A percentile compares a stretch with the other conserved stretches of the same genome.
phyloP scores from a whole-genome alignment of 352 stramenopile species.

The Stramenopiles sp. region DNA sequence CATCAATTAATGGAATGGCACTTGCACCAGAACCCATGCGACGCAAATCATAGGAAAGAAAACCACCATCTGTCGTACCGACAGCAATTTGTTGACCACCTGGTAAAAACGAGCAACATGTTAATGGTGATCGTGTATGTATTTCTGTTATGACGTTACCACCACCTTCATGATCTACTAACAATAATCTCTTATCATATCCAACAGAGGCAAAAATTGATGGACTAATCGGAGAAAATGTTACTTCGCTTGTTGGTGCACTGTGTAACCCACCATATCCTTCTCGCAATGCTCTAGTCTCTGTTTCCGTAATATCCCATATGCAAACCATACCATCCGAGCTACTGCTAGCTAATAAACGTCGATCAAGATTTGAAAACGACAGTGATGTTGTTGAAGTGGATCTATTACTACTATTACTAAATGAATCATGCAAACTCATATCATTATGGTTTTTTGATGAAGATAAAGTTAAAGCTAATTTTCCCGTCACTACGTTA shows the following conservation, averaged over 20 bases:
- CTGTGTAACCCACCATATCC: not conserved
- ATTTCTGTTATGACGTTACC: not conserved
- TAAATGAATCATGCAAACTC: not conserved
- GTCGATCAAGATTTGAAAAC: conserved; percentile 2
- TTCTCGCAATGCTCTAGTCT: not conserved
- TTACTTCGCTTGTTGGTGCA: not conserved
- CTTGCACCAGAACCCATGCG: not conserved
- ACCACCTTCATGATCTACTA: not conserved
- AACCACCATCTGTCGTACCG: not conserved
- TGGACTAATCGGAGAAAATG: conserved; percentile 1
- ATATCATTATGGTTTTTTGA: not conserved
- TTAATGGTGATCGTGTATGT: not conserved
- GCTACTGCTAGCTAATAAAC: not conserved
- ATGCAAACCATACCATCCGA: not conserved
- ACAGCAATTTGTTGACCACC: not conserved
- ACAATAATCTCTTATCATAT: not conserved
- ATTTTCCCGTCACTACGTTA: conserved; percentile 1
- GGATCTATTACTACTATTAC: not conserved
- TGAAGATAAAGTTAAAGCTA: not conserved
- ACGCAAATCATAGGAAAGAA: not conserved
- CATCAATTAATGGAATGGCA: not conserved
- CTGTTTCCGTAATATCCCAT: not conserved
- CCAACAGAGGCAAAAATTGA: not conserved
- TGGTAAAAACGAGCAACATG: not conserved
- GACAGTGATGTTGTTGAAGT: not conserved